Base-by-base conservation (phyloP, 495 filamentous ascomycete genomes). In the Lophiotrema nucula region DNA sequence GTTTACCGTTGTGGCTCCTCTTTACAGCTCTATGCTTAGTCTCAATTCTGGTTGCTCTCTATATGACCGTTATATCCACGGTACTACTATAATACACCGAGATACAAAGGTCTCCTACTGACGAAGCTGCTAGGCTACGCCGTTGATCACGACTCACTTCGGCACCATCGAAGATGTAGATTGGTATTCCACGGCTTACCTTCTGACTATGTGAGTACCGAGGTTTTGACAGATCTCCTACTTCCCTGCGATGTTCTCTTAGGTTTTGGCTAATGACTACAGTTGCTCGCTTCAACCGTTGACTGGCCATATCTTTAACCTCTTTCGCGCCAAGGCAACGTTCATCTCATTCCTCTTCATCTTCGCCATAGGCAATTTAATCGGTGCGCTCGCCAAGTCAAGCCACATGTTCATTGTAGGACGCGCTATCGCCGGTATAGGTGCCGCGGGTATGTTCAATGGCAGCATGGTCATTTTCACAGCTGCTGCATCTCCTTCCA, bases 381-480 rank as follows among this genome's bases (percentile, higher is more conserved):
- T 96, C 60, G 95, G 89, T 69, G 91, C 81, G 21, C 79, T 83
- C 1, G 87, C 91, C 0, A 86, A 88, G 0, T 88, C 73, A 48
- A 92, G 88, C 1, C 74, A 82, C 0, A 81, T 82, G 4, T 76
- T 97, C 28, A 95, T 96, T 58, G 71, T 92, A 53, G 92, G 92
- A 10, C 84, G 92, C 24, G 91, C 91, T 13, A 75, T 96, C 43
- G 88, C 90, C 21, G 91, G 91, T 21, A 58, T 95, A 18, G 91
- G 90, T 19, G 79, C 81, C 2, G 88, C 91, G 0, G 91, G 89
- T 38, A 80, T 96, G 47, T 92, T 92, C 70, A 86, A 87, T 2
- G 91, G 91, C 6, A 85, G 86, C 2, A 79, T 95, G 41, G 81
- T 92, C 60, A 95, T 96, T 88, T 0, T 76, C 93, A 0, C 71